Evolutionary conservation across 345 rosid species (phyloP).

Genomic region (Corchorus capsularis): DNA sequence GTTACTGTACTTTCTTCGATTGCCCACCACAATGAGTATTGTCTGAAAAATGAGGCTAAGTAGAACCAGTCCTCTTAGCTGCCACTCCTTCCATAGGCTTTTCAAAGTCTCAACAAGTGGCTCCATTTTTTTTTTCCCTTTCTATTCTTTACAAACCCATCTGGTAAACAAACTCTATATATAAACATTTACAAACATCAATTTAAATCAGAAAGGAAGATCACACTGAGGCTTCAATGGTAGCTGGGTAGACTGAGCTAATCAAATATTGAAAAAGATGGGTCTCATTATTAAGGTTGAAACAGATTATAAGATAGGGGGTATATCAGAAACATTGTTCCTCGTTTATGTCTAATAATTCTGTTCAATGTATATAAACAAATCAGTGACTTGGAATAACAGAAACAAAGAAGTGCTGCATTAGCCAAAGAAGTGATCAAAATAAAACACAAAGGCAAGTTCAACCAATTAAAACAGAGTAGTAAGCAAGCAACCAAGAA

Average conservation of each 20-base stretch:
- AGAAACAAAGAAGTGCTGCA: background rate
- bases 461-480: too few relatives aligned
- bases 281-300: background rate
- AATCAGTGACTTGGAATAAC: background rate
- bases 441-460: too few relatives aligned
- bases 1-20: slow-evolving; percentile 9
- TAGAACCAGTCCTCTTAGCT: slow-evolving; percentile 11
- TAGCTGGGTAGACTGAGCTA: background rate
- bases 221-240: background rate
- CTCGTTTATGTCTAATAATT: background rate
- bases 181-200: background rate
- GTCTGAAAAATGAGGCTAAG: slow-evolving; percentile 28
- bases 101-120: background rate
- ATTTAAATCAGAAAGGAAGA: background rate
- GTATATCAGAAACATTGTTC: background rate
- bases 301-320: background rate
- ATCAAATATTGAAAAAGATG: background rate
- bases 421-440: too few relatives aligned
- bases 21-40: slow-evolving; percentile 16
- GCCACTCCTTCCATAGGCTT: slow-evolving; percentile 30
- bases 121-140: background rate
- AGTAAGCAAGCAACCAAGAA: too few relatives aligned
- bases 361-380: background rate
- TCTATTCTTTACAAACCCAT: background rate
- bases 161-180: background rate